Percentiles rank a stretch among this genome's conserved stretches.
Conservation (phyloP, 345 rosid species). For the Syzygium aqueum region DNA sequence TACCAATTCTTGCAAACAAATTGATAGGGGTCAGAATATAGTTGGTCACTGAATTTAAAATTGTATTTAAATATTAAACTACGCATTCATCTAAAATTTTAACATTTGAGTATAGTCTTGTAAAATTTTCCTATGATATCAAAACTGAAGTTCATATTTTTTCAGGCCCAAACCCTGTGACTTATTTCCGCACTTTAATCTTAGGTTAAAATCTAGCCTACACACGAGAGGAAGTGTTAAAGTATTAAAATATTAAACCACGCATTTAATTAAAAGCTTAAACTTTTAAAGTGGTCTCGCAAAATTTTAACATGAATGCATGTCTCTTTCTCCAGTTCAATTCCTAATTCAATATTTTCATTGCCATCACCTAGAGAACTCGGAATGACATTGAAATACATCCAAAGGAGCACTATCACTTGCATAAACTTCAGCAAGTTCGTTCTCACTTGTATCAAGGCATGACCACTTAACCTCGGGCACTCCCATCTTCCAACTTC, state of each 20-base stretch:
- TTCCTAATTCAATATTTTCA: not conserved
- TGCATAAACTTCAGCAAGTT: not conserved
- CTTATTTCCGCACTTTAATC: not conserved
- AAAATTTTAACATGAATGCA: not conserved
- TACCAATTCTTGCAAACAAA: not conserved
- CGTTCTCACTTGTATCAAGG: not conserved
- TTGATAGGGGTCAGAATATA: not conserved
- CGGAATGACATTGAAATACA: not conserved
- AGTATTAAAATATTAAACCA: not conserved
- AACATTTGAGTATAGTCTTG: not conserved
- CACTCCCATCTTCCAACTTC: not conserved
- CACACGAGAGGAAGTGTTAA: not conserved
- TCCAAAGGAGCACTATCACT: not conserved
- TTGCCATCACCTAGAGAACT: not conserved
- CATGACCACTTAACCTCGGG: not conserved
- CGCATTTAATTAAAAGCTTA: too few relatives aligned
- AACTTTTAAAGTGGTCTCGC: not conserved
- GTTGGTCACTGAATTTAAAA: too few relatives aligned
- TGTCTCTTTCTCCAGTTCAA: not conserved
- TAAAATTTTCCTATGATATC: not conserved
- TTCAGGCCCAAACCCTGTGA: not conserved
- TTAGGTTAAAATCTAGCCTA: not conserved
- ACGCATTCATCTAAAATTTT: too few relatives aligned
- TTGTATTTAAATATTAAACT: too few relatives aligned
- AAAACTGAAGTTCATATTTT: not conserved